phyloP scores from a whole-genome alignment of 164 flowering plant species.

The Saururus chinensis region DNA sequence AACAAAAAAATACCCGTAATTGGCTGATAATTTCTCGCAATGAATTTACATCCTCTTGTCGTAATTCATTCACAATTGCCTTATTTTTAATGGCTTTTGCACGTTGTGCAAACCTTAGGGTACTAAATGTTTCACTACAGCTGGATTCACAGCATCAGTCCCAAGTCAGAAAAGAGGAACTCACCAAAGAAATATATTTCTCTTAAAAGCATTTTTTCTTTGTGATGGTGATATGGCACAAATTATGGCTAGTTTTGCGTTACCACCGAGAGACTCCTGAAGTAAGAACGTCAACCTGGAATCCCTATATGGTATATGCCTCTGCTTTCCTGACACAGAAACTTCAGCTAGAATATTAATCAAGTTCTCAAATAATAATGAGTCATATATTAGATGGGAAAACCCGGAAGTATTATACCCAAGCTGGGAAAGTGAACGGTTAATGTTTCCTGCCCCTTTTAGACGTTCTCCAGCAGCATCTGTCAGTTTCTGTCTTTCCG shows the following conservation, averaged over 20 bases:
- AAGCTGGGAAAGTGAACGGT: constrained; percentile 95
- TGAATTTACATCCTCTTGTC: constrained; percentile 79
- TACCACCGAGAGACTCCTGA: constrained; percentile 98
- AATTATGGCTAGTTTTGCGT: constrained; percentile 91
- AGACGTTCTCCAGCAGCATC: constrained; percentile 97
- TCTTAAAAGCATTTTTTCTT: constrained; percentile 16
- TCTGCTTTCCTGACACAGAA: constrained; percentile 89
- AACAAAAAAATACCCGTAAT: constrained; percentile 42
- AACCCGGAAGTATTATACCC: constrained; percentile 42
- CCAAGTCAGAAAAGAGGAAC: neutral
- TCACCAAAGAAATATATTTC: neutral
- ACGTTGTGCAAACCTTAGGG: constrained; percentile 93
- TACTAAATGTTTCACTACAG: constrained; percentile 88
- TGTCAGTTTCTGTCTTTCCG: constrained; percentile 91
- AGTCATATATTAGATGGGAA: neutral
- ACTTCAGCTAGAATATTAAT: constrained; percentile 97
- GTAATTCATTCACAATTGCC: constrained; percentile 90
- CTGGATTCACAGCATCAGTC: constrained; percentile 34
- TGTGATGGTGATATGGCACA: constrained; percentile 93
- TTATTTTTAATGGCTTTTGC: constrained; percentile 94
- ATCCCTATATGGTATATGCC: constrained; percentile 97
- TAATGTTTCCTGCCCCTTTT: constrained; percentile 97
- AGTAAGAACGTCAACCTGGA: constrained; percentile 88
- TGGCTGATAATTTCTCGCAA: constrained; percentile 86
- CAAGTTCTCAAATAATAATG: constrained; percentile 15